Conservation (phyloP, 2,329 filamentous ascomycete species). For the Fusarium nanum region DNA sequence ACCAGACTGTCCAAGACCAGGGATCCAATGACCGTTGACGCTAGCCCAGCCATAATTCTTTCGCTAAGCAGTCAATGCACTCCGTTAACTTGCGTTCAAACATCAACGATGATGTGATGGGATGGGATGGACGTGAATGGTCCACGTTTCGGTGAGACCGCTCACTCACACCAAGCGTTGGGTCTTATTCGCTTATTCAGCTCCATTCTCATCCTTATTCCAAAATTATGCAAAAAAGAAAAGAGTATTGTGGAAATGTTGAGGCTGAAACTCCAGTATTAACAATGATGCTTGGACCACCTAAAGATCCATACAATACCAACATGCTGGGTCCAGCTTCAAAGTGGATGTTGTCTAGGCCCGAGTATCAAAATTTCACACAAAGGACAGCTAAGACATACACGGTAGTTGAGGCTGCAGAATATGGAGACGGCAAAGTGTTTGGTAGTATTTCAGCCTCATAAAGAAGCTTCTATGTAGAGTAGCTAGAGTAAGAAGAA, state of each 20-base stretch:
- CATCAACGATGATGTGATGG: constrained; percentile 15
- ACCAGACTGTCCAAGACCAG: not conserved
- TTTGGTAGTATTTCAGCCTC: constrained; percentile 27
- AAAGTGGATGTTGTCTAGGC: constrained; percentile 16
- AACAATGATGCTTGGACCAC: constrained; percentile 10
- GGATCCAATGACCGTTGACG: constrained; percentile 27
- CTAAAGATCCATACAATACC: not conserved
- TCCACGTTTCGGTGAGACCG: constrained; percentile 27
- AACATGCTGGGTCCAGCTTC: not conserved
- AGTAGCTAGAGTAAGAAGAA: constrained; percentile 13
- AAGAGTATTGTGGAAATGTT: constrained; percentile 5
- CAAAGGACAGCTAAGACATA: not conserved
- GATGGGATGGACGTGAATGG: constrained; percentile 5
- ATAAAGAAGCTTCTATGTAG: constrained; percentile 18
- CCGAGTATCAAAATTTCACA: constrained; percentile 3
- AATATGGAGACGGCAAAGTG: constrained; percentile 19
- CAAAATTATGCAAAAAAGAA: not conserved
- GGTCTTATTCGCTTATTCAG: not conserved
- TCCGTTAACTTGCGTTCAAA: not conserved
- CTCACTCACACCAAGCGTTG: not conserved
- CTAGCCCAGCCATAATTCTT: constrained; percentile 6
- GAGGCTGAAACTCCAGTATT: constrained; percentile 27
- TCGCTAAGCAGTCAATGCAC: constrained; percentile 11
- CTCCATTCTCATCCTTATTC: not conserved
- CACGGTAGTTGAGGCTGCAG: constrained; percentile 25